Evolutionary conservation across 2,329 filamentous ascomycete genomes (phyloP), one percentile per base, ranked within the genome.

Genomic region (Huntiella bhutanensis): DNA sequence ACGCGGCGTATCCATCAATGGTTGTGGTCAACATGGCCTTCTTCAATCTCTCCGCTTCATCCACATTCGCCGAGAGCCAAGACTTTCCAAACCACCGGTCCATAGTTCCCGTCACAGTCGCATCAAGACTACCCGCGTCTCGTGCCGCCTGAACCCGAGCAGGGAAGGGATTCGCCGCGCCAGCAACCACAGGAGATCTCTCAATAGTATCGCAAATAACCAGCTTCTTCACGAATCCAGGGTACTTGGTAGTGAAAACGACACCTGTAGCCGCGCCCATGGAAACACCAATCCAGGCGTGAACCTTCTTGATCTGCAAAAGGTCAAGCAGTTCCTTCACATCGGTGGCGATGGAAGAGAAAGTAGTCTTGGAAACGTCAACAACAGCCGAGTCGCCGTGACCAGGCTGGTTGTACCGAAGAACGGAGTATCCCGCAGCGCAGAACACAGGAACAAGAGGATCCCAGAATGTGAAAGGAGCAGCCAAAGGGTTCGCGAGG

Each of bases 221-320:
- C 5, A 67, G 56, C 39, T 59, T 61, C 43, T 56, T 45, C 7
- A 66, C 55, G 3, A 64, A 41, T 33, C 57, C 58, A 4, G 63
- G 63, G 48, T 64, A 61, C 46, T 55, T 57, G 4, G 57, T 55
- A 1, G 57, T 56, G 51, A 66, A 67, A 47, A 58, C 58, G 42
- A 66, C 53, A 15, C 61, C 61, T 1, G 57, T 60, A 0, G 62
- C 57, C 5, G 61, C 65, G 16, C 65, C 65, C 62, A 68, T 65
- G 8, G 64, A 67, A 1, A 67, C 62, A 2, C 64, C 64, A 5
- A 68, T 55, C 64, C 64, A 68, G 3, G 60, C 58, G 46, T 62
- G 55, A 4, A 64, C 48, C 15, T 51, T 55, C 4, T 49, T 40
- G 32, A 65, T 56, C 5, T 52, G 51, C 3, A 64, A 55, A 12